Base-by-base conservation (phyloP, 2,329 filamentous ascomycete genomes). In the Paecilomyces fulvus region DNA sequence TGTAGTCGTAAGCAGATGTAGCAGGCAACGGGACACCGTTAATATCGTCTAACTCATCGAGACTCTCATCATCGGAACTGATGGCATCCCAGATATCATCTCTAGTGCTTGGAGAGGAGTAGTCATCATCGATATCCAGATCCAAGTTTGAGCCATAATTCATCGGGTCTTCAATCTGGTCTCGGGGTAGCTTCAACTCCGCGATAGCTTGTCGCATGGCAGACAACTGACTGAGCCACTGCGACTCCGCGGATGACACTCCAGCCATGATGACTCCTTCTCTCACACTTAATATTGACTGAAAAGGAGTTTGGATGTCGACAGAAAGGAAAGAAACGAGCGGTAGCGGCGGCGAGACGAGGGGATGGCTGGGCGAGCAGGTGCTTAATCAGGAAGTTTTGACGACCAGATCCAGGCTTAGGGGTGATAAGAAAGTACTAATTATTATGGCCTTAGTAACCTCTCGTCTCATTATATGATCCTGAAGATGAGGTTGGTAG, bases 31-130 rank as follows among this genome's bases (percentile, higher is more conserved):
- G 49, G 58, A 66, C 64, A 21, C 74, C 75, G 48, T 80, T 74
- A 43, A 78, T 73, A 25, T 82, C 80, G 51, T 86, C 82, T 30
- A 83, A 75, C 59, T 89, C 76, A 56, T 82, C 88, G 63, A 84
- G 87, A 65, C 83, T 87, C 68, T 82, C 78, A 56, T 86, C 86
- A 20, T 84, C 83, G 23, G 88, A 86, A 58, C 86, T 90, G 66
- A 95, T 90, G 57, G 95, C 85, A 69, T 96, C 92, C 92, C 92
- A 96, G 9, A 96, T 86, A 73, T 96, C 91, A 57, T 92, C 88
- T 4, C 83, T 83, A 17, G 82, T 70, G 49, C 82, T 83, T 4
- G 83, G 83, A 3, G 77, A 81, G 2, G 80, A 81, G 21, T 82
- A 74, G 51, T 83, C 80, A 8, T 90, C 84, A 59, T 89, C 85